These are phyloP conservation scores for Mortierella sp. DNA, from an alignment of 371 early-diverging fungal species.

Conservation along the genomic window DNA sequence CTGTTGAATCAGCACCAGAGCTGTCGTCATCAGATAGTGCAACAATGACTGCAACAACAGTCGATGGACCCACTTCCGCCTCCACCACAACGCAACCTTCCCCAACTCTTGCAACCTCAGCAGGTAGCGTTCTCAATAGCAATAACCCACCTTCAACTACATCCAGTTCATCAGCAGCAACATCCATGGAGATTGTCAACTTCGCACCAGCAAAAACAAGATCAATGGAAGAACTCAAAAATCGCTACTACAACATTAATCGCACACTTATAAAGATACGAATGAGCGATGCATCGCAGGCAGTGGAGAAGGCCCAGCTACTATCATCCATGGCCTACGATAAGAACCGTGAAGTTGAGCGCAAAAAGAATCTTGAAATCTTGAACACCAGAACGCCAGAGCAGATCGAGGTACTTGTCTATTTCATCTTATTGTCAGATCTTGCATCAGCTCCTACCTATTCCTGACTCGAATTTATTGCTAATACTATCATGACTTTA, in stretches of 20 bases:
- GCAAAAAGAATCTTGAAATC: constrained; percentile 81
- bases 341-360: constrained; percentile 72
- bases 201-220: constrained; percentile 46
- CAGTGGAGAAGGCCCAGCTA: constrained; percentile 48
- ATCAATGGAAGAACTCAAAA: constrained; percentile 59
- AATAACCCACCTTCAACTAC: background rate
- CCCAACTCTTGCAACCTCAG: background rate
- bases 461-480: background rate
- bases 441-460: background rate
- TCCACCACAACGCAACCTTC: background rate
- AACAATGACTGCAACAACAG: constrained; percentile 3
- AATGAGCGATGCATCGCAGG: constrained; percentile 47
- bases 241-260: constrained; percentile 32
- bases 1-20: background rate
- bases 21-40: background rate
- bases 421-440: background rate
- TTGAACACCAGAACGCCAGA: constrained; percentile 81
- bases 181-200: constrained; percentile 18
- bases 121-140: background rate
- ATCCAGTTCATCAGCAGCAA: background rate
- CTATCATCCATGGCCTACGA: constrained; percentile 49
- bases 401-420: constrained; percentile 71
- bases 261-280: constrained; percentile 30
- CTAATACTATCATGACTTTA: background rate
- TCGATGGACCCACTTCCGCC: constrained; percentile 3